Evolutionary conservation across 441 rosid genomes (phyloP).

Genomic region (Capsella rubella): DNA sequence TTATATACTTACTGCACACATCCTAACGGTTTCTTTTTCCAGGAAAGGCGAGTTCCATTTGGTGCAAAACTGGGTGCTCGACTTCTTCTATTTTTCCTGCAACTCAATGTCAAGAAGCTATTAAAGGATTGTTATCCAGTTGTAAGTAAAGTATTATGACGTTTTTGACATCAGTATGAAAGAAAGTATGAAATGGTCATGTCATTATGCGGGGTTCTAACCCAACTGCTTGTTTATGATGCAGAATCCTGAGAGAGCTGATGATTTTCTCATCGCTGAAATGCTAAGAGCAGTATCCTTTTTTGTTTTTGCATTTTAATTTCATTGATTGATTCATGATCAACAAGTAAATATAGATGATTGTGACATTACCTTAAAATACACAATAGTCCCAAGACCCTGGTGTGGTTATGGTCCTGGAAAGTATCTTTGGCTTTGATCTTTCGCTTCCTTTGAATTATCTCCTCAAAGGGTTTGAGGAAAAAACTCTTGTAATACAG

Average conservation of each 20-base stretch:
- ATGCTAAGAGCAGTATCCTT: conserved; percentile 96
- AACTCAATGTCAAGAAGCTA: conserved; percentile 58
- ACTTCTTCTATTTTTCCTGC: conserved; percentile 67
- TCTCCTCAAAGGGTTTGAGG: conserved; percentile 66
- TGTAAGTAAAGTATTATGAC: conserved; percentile 57
- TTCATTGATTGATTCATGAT: neutral
- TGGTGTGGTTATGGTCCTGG: conserved; percentile 76
- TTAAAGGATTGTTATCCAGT: conserved; percentile 81
- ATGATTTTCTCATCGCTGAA: conserved; percentile 74
- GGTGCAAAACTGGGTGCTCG: conserved; percentile 72
- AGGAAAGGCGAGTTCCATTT: conserved; percentile 72
- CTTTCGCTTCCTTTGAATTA: conserved; percentile 85
- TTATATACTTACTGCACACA: conserved; percentile 10
- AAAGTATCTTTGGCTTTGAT: conserved; percentile 79
- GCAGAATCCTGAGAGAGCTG: conserved; percentile 81
- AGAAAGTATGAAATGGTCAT: neutral
- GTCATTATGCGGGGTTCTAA: conserved; percentile 18
- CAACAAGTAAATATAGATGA: neutral
- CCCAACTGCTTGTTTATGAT: conserved; percentile 31
- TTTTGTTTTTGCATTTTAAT: no score
- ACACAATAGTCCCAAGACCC: conserved; percentile 77
- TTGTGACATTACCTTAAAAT: conserved; percentile 50
- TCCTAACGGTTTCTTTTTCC: conserved; percentile 9
- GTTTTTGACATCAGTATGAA: conserved; percentile 5
- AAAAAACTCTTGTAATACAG: conserved; percentile 72